A percentile compares a stretch with the other conserved stretches of the same genome.
Evolutionary conservation across 257 asterid genomes (phyloP).

Genomic region (Nicotiana paniculata): DNA sequence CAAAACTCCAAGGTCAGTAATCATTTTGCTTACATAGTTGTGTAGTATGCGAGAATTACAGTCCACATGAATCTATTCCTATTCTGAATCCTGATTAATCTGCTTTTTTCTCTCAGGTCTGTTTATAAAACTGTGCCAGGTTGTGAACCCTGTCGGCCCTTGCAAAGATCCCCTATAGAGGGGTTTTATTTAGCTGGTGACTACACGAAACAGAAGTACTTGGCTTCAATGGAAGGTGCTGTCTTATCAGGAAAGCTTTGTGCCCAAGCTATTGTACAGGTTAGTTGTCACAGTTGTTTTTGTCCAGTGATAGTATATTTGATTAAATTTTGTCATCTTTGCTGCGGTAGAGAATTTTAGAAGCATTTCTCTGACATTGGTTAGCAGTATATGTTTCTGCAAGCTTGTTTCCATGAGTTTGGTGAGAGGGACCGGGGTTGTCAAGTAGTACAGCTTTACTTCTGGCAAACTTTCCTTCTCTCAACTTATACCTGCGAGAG

Average conservation of each 20-base stretch:
- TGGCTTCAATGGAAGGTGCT: slow-evolving; percentile 99
- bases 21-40: not conserved
- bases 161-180: slow-evolving; percentile 79
- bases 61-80: not conserved
- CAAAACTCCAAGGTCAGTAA: slow-evolving; percentile 85
- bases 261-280: slow-evolving; percentile 94
- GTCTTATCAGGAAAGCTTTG: slow-evolving; percentile 95
- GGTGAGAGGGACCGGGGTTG: not conserved
- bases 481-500: not conserved
- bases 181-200: slow-evolving; percentile 97
- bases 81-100: not conserved
- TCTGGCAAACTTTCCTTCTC: not conserved
- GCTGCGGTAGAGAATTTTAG: not conserved
- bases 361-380: not conserved
- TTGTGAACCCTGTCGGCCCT: slow-evolving; percentile 84
- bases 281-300: slow-evolving; percentile 12
- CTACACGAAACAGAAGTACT: slow-evolving; percentile 92
- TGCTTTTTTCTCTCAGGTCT: slow-evolving; percentile 40
- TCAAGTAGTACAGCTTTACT: not conserved
- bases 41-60: not conserved
- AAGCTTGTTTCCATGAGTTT: not conserved
- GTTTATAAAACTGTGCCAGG: slow-evolving; percentile 95
- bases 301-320: not conserved
- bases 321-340: not conserved
- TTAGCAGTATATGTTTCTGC: not conserved